Evolutionary conservation across 768 basidiomycete species (phyloP).

Genomic region (Russula sp.): DNA sequence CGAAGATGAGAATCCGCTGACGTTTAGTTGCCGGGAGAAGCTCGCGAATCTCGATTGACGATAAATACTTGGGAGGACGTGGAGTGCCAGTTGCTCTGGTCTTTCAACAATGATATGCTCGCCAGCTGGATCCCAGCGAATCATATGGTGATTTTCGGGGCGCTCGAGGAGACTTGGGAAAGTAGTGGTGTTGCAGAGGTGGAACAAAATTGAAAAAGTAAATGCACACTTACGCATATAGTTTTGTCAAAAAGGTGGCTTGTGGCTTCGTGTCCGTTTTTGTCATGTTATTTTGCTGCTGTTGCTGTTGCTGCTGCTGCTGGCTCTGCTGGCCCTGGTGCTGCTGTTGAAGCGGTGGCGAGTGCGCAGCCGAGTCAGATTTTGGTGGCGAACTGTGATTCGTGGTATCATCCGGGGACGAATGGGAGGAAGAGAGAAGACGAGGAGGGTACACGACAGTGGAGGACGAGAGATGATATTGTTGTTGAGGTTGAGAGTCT

Average conservation of each 20-base stretch:
- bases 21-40: conserved; percentile 97
- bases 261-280: conserved; percentile 26
- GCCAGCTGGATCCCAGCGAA: conserved; percentile 90
- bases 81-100: conserved; percentile 88
- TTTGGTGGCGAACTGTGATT: conserved; percentile 22
- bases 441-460: conserved; percentile 21
- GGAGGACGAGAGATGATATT: conserved; percentile 17
- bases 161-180: conserved; percentile 71
- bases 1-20: conserved; percentile 31
- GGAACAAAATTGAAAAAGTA: conserved; percentile 3
- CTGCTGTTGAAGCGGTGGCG: conserved; percentile 19
- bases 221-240: conserved; percentile 71
- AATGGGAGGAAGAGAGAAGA: conserved; percentile 20
- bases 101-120: conserved; percentile 94
- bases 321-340: conserved; percentile 3
- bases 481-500: conserved; percentile 17
- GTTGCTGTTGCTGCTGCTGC: conserved; percentile 6
- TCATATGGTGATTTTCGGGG: conserved; percentile 93
- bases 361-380: conserved; percentile 18
- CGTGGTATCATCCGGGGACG: conserved; percentile 22
- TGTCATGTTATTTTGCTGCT: conserved; percentile 10
- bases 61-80: conserved; percentile 90
- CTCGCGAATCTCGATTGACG: conserved; percentile 95
- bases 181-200: conserved; percentile 3
- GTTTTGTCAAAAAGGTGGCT: conserved; percentile 87